Base-by-base conservation (phyloP, 352 stramenopile species). In the Thalassiosira livingstoniorum region DNA sequence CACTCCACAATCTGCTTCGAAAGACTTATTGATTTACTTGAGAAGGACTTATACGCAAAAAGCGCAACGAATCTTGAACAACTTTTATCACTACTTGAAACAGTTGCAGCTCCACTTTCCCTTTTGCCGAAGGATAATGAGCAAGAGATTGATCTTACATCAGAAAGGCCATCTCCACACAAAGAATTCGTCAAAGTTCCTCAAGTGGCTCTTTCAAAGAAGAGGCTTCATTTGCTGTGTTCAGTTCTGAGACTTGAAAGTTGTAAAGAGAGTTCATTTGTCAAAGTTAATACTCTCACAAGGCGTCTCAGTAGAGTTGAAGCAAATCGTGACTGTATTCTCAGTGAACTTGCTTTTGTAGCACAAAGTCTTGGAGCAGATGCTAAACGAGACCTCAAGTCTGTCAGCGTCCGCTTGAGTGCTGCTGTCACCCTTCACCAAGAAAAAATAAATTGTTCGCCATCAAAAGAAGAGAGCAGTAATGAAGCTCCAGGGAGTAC, bases 31-130 rank as follows among this genome's bases (percentile, higher is more conserved):
- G 96, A 98, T 80, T 90, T 99, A 42, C 76, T 99, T 39, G 83
- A 92, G 18, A 89, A 95, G 27, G 87, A 95, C 11, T 84, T 95
- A 43, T 95, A 98, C 45, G 93, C 88, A 43, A 92, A 95, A 51
- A 98, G 96, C 58, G 91, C 92, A n/a, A 94, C 93, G 18, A 97
- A 97, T 72, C 86, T 99, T 29, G 96, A 99, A 73, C 94, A 97
- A 43, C 84, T 98, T 35, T 87, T 99, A 0, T 93, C 96, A 76
- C 79, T 98, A 10, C 83, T 98, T 10, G 96, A 98, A 83, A 75
- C 94, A 57, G 87, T 98, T 51, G 84, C 98, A 11, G 91, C 94
- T 3, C 96, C 96, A 37, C 86, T 98, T 13, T 94, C 95, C 31
- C 89, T 96, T 11, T 64, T 98, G 39, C 85, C 88, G 66, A 86